Evolutionary conservation across 176 grass and related monocot genomes (phyloP).

Genomic region (Bothriochloa decipiens): DNA sequence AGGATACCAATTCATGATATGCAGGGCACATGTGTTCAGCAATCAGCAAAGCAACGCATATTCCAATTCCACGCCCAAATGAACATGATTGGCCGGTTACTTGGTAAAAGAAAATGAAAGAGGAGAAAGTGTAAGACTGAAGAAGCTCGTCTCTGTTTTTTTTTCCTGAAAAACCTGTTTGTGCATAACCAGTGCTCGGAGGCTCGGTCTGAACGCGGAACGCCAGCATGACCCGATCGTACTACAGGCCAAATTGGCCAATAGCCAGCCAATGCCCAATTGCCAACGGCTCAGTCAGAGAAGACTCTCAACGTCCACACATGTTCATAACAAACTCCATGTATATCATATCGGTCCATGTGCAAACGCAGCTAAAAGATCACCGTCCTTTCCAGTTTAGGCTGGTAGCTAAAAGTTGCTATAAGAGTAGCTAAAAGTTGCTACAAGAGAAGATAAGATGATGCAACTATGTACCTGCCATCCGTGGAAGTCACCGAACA

Average conservation of each 20-base stretch:
- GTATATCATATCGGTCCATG: background rate
- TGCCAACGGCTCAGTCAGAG: background rate
- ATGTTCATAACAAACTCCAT: background rate
- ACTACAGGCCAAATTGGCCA: no score
- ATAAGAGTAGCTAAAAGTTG: no score
- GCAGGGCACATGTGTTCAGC: background rate
- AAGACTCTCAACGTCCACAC: background rate
- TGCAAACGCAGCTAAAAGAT: background rate
- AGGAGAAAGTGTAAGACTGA: background rate
- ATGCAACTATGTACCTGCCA: background rate
- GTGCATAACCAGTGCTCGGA: background rate
- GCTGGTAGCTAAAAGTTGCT: background rate
- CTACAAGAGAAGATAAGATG: background rate
- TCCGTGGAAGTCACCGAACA: background rate
- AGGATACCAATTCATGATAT: slow-evolving; percentile 20
- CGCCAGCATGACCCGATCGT: no score
- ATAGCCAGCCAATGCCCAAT: no score
- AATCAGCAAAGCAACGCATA: slow-evolving; percentile 32
- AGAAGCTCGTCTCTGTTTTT: background rate
- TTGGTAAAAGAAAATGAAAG: background rate
- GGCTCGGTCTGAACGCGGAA: background rate
- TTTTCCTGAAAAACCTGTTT: background rate
- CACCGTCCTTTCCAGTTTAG: background rate
- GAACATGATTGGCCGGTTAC: background rate
- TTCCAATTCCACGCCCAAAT: background rate